Evolutionary conservation across 345 rosid genomes (phyloP).

Genomic region (Citrus maxima): DNA sequence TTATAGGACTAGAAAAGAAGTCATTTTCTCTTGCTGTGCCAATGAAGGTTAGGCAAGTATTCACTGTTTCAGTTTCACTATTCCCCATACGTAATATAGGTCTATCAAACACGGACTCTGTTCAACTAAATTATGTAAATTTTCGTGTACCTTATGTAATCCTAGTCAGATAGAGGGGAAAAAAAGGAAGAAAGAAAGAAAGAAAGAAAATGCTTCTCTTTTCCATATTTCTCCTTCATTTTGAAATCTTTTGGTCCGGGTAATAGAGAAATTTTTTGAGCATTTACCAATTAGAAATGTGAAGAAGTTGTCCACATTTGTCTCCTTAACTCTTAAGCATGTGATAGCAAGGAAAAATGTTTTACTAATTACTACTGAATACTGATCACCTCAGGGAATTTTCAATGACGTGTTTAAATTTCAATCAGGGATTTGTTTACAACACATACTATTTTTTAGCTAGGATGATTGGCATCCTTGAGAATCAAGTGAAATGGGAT

Average conservation of each 20-base stretch:
- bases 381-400: not conserved
- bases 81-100: not conserved
- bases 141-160: not conserved
- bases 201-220: not conserved
- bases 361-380: too few relatives aligned
- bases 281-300: too few relatives aligned
- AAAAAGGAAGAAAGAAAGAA: not conserved
- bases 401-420: not conserved
- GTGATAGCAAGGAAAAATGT: not conserved
- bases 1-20: slow-evolving; percentile 8
- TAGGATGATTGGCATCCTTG: not conserved
- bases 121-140: not conserved
- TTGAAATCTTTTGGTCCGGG: too few relatives aligned
- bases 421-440: not conserved
- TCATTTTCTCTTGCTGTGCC: not conserved
- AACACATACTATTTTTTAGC: not conserved
- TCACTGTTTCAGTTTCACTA: not conserved
- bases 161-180: not conserved
- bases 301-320: too few relatives aligned
- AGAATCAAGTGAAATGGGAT: not conserved
- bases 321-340: not conserved
- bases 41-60: not conserved
- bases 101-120: not conserved
- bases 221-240: not conserved
- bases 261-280: too few relatives aligned